Evolutionary conservation across 495 filamentous ascomycete species (phyloP), one percentile per base, ranked within the genome.

Genomic region (Lasiosphaeria ovina): DNA sequence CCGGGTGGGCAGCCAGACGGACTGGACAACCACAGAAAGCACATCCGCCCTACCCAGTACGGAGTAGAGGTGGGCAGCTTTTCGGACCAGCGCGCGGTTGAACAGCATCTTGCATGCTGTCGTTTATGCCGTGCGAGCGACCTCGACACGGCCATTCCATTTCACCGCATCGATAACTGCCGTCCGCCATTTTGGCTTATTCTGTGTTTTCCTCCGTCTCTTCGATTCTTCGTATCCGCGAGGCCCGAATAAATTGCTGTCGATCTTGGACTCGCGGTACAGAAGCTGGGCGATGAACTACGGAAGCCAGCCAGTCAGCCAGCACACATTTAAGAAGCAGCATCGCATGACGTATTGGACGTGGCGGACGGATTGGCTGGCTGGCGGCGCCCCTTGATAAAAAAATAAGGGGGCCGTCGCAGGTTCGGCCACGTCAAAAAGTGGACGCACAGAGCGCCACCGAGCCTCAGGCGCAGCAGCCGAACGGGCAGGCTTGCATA

Each of bases 401-500:
- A 47, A 24, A 24, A 24, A 24, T 1, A 47, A 47, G 61, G 42
- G 35, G 61, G 51, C 56, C 51, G 61, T 61, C 52, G 45, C 45
- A 51, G 35, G 56, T 34, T 55, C 53, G 59, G 35, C 44, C 24
- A 42, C 31, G 24, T 24, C 50, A 17, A 49, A 55, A 24, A 24
- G 24, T 24, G 59, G 33, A 47, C 44, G 12, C 51, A 60, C 33
- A 60, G 50, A 40, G 35, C 44, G 59, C 59, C 59, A 61, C 51
- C 52, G 59, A 56, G 45, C 51, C 34, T 52, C 45, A 35, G 49
- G 35, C 47, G 40, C 57, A 14, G 35, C 17, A 16, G 17, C 31
- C n/a, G 44, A 47, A n/a, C 44, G 44, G 44, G 44, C 44, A 47
- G 44, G 44, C 44, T 54, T 44, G 60, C 59, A 66, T 55, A 56